Base-by-base conservation (phyloP, 2,329 filamentous ascomycete genomes). In the Pestalotiopsis sp. region DNA sequence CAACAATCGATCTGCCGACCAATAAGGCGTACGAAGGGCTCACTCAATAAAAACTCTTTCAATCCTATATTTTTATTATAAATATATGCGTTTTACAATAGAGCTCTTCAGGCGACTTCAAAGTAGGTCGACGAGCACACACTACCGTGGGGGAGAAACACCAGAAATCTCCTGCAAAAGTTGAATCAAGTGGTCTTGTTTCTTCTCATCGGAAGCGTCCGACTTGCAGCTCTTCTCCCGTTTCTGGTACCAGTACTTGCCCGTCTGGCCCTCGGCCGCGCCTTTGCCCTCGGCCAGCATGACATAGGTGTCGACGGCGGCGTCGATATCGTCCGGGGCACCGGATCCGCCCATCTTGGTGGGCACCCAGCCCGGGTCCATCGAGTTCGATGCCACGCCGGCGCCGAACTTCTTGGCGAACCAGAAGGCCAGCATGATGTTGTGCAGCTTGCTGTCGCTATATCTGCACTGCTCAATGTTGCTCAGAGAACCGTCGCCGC, bases 381-480 rank as follows among this genome's bases (percentile, higher is more conserved):
- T 78, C 0, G 82, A 79, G 58, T 84, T 85, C 41, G 82, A 83
- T 0, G 86, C 82, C 0, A 72, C 72, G 7, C 66, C 68, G 7
- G 81, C 74, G 2, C 78, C 74, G 75, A 83, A 85, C 7, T 80
- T 77, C 13, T 84, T 78, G 0, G 86, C 82, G 69, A 90, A 85
- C 2, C 84, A 85, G 68, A 85, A 87, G 1, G 86, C 85, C 14
- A 90, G 79, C 76, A 90, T 80, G 39, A 87, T 78, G 69, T 87
- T 83, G 70, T 89, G 86, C 39, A 90, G 73, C 75, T 90, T 90
- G 69, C 80, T 86, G 70, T 89, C 86, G 68, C 79, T 80, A 70
- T 90, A 90, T 2, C 76, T 72, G 14, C 77, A 78, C 4, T 77
- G 74, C 58, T 75, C 73, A 65, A 80, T 67, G 78, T 81, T 82